Percentiles rank a stretch among this genome's conserved stretches.
Evolutionary conservation across 2,329 filamentous ascomycete species (phyloP).

Genomic region (Macroventuria anomochaeta): DNA sequence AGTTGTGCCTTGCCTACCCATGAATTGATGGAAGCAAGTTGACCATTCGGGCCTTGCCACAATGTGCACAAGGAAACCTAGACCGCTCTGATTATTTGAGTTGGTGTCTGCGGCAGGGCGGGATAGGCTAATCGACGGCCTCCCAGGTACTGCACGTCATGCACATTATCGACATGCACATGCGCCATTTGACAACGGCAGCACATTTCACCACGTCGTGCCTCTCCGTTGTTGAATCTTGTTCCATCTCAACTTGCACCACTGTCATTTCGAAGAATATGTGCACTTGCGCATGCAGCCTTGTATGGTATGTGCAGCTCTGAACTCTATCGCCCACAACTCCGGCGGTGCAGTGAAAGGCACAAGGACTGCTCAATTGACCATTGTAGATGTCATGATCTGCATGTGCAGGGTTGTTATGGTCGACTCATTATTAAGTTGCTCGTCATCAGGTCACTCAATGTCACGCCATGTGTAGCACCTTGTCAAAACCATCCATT

Average conservation of each 20-base stretch:
- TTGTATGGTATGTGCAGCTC: too few species aligned
- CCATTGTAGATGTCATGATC: background rate
- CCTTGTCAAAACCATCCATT: background rate
- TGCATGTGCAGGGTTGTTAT: background rate
- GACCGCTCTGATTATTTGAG: constrained; percentile 17
- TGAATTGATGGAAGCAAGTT: constrained; percentile 6
- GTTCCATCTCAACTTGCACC: too few species aligned
- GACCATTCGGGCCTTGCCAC: constrained; percentile 17
- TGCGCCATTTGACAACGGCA: background rate
- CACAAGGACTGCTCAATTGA: background rate
- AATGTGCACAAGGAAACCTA: constrained; percentile 15
- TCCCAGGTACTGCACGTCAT: constrained; percentile 15
- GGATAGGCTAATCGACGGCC: constrained; percentile 11
- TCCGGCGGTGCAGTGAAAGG: background rate
- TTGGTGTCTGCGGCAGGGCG: constrained; percentile 10
- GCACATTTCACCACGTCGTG: too few species aligned
- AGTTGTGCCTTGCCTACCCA: constrained; percentile 11
- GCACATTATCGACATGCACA: background rate
- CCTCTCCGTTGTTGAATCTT: too few species aligned
- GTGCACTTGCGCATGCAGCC: too few species aligned
- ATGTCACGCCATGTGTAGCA: background rate
- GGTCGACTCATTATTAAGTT: background rate
- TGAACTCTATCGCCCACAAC: background rate
- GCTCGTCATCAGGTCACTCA: background rate
- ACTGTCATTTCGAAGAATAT: too few species aligned